Base-by-base conservation (phyloP, 805 yeast genomes). In the Isabelozyma gotoi region DNA sequence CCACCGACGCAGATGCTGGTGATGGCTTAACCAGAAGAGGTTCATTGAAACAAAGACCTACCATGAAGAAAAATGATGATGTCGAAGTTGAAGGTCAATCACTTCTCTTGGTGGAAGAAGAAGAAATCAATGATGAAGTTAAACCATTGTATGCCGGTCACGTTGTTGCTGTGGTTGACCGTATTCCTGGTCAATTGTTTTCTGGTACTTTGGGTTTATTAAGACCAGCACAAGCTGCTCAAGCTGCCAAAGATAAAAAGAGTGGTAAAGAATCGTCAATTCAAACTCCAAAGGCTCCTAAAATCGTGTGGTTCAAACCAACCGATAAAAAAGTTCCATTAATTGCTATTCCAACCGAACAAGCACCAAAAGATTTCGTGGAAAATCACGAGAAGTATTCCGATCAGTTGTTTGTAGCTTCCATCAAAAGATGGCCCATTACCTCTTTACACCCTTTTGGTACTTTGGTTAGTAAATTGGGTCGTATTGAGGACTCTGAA, bases 31-130 rank as follows among this genome's bases (percentile, higher is more conserved):
- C 68, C 34, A 83, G 99, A 71, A 81, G 85, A 57, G 97, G 97
- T 14, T 89, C 97, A 1, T 75, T 94, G 52, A 88, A 89, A 53
- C 97, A 91, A 65, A 81, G 99, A 56, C 97, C 99, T 27, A 87
- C 96, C 12, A 95, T 91, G 76, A 94, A 94, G 77, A 94, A 94
- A 68, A 91, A 90, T 59, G 99, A 94, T 62, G 99, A 94, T 59
- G 96, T 94, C 18, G 99, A 94, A 68, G 99, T 94, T 34, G 99
- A 94, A 66, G 99, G 99, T 36, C 99, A 94, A 67, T 86, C 96
- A 2, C 74, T 94, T 49, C 71, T 94, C 37, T 72, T 94, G 41
- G 94, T 86, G 12, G 99, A 94, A 65, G 99, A 94, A 60, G 97
- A 92, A 60, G 97, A 91, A 64, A 87, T 92, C 53, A 87, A 84